Evolutionary conservation across 1,284 basidiomycete genomes (phyloP).

Genomic region (Lentinula novae-zelandiae): DNA sequence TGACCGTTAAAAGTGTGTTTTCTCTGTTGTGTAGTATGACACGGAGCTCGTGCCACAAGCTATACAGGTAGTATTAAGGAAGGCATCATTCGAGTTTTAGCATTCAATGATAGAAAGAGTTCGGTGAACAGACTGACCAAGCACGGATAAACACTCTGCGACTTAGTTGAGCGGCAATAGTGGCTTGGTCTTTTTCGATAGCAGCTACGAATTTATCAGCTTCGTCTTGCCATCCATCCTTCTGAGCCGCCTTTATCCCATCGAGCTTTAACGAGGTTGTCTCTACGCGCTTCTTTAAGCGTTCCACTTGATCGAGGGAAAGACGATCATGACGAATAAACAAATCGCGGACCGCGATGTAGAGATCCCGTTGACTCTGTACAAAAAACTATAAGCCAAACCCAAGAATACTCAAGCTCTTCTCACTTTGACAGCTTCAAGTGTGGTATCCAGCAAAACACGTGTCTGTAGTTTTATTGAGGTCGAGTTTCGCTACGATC

Average conservation of each 20-base stretch:
- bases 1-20: conserved; percentile 73
- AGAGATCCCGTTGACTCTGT: conserved; percentile 83
- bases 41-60: conserved; percentile 90
- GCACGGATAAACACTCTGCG: conserved; percentile 82
- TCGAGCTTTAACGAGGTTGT: conserved; percentile 73
- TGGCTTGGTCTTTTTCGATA: conserved; percentile 76
- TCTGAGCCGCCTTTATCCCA: conserved; percentile 59
- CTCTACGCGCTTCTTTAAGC: conserved; percentile 82
- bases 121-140: conserved; percentile 46
- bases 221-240: conserved; percentile 81
- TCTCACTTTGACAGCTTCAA: conserved; percentile 72
- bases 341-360: conserved; percentile 80
- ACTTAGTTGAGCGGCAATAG: conserved; percentile 65
- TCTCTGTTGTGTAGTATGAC: conserved; percentile 87
- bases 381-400: conserved; percentile 13
- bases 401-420: neutral
- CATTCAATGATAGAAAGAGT: neutral
- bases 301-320: conserved; percentile 82
- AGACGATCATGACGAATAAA: conserved; percentile 81
- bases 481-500: neutral
- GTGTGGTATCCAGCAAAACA: conserved; percentile 55
- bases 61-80: conserved; percentile 24
- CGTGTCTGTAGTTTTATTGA: conserved; percentile 41
- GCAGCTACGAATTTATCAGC: conserved; percentile 65
- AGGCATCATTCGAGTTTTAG: too few species aligned